These are phyloP conservation scores for Suhomyces terraborum DNA, from an alignment of 1,139 yeast genomes.

Conservation along the genomic window DNA sequence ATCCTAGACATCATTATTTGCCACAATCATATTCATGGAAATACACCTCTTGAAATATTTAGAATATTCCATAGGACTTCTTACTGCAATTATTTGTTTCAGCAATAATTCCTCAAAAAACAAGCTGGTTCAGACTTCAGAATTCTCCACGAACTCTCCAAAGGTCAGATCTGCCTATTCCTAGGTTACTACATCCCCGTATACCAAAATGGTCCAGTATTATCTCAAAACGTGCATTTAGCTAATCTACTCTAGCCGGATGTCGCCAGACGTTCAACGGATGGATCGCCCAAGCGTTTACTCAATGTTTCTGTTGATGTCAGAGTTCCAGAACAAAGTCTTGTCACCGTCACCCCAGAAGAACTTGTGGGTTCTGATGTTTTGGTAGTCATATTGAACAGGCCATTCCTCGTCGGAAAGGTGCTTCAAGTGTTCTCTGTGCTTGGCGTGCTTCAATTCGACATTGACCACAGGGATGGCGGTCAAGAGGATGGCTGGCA, in stretches of 20 bases:
- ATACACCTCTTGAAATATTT: too few species aligned
- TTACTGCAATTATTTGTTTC: too few species aligned
- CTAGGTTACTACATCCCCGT: too few species aligned
- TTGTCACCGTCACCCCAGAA: conserved; percentile 99
- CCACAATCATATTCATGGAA: too few species aligned
- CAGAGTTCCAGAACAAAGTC: conserved; percentile 95
- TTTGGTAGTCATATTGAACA: conserved; percentile 83
- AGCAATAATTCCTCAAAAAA: too few species aligned
- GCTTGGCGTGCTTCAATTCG: conserved; percentile 87
- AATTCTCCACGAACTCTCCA: too few species aligned
- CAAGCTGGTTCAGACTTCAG: too few species aligned
- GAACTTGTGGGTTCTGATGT: conserved; percentile 80
- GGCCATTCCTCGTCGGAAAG: conserved; percentile 92
- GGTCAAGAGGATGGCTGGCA: conserved; percentile 76
- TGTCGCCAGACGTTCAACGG: neutral
- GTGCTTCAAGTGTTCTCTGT: conserved; percentile 78
- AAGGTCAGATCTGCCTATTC: too few species aligned
- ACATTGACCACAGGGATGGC: conserved; percentile 78
- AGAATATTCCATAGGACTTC: too few species aligned
- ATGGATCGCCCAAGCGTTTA: conserved; percentile 3
- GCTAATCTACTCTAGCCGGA: neutral
- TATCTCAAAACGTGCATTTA: conserved; percentile 3
- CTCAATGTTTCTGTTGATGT: conserved; percentile 81
- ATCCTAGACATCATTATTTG: too few species aligned
- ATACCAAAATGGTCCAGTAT: too few species aligned